A percentile compares a stretch with the other conserved stretches of the same genome.
Evolutionary conservation across 805 yeast species (phyloP).

Genomic region (Priceomyces medius): DNA sequence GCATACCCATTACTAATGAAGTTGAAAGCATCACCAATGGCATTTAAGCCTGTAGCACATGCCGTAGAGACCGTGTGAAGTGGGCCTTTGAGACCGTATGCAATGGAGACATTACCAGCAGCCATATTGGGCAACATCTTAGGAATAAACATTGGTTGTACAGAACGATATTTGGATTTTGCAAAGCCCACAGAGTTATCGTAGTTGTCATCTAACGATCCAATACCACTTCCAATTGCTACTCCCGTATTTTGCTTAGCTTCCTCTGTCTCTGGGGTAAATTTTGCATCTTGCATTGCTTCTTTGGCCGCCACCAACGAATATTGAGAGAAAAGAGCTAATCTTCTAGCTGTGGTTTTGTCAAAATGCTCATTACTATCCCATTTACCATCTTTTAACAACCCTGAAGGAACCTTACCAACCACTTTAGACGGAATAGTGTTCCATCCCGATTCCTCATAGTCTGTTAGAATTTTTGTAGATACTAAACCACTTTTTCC

Average conservation of each 20-base stretch:
- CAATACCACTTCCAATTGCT: constrained; percentile 92
- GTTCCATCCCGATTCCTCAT: constrained; percentile 45
- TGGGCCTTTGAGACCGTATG: constrained; percentile 77
- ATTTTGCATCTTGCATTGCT: constrained; percentile 69
- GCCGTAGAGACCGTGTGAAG: constrained; percentile 89
- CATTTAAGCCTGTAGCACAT: constrained; percentile 93
- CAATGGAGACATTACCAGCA: constrained; percentile 84
- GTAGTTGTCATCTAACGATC: constrained; percentile 73
- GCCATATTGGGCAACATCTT: constrained; percentile 88
- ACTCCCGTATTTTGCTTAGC: constrained; percentile 57
- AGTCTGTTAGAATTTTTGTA: constrained; percentile 41
- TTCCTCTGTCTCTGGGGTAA: constrained; percentile 39
- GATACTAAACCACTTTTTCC: constrained; percentile 61
- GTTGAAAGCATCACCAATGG: constrained; percentile 89
- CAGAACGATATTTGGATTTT: constrained; percentile 54
- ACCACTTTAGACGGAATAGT: constrained; percentile 71
- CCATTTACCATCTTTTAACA: constrained; percentile 49
- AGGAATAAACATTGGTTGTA: constrained; percentile 87
- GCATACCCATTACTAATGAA: constrained; percentile 79
- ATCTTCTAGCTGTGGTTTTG: constrained; percentile 53
- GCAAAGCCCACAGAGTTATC: constrained; percentile 57
- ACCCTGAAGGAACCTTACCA: constrained; percentile 66
- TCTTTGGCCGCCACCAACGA: constrained; percentile 75
- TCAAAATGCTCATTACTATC: constrained; percentile 48
- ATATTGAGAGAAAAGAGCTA: constrained; percentile 73